Base-by-base conservation (phyloP, 768 basidiomycete species). In the Naganishia antarctica region DNA sequence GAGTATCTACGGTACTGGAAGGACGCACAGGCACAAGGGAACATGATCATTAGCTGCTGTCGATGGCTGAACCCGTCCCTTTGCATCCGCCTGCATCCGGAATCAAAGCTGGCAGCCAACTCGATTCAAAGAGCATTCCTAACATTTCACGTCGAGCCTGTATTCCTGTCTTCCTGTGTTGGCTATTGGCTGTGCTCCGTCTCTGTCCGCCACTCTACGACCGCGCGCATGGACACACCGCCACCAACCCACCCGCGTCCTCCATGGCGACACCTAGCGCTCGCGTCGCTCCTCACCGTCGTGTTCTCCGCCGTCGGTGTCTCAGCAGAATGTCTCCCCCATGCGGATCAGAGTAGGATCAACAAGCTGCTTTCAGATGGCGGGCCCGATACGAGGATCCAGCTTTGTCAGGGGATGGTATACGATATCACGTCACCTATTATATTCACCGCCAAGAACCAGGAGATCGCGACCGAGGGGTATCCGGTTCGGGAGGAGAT, bases 381-480 rank as follows among this genome's bases (percentile, higher is more conserved):
- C 29, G 80, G 80, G 8, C 77, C 79, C 0, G 74, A 75, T 5
- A 78, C 77, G 2, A 72, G 71, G 47, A 75, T 80, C 47, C 66
- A 71, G 25, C 74, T 80, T 11, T 75, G 74, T 50, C 79, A 74
- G 0, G 59, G 59, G 1, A 67, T 71, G 12, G 41, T 66, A 8
- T 78, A 79, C 61, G 68, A 67, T 5, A 63, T 80, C 28, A 68
- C 73, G 7, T 70, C 73, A 0, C 69, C 76, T 3, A 78, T 80
- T 69, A 65, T 75, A 34, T 76, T 80, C 68, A 74, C 74, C 7
- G 76, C 78, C 2, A 74, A 76, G 23, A 71, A 74, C 44, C 79
- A 79, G 34, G 76, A 79, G 51, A 66, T 81, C 29, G 76, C 78
- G 15, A 81, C 80, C 0, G 68, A 72, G n/a, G 80, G 79, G 5